phyloP scores from a whole-genome alignment of 1,139 yeast species.

The Geotrichum australiense region DNA sequence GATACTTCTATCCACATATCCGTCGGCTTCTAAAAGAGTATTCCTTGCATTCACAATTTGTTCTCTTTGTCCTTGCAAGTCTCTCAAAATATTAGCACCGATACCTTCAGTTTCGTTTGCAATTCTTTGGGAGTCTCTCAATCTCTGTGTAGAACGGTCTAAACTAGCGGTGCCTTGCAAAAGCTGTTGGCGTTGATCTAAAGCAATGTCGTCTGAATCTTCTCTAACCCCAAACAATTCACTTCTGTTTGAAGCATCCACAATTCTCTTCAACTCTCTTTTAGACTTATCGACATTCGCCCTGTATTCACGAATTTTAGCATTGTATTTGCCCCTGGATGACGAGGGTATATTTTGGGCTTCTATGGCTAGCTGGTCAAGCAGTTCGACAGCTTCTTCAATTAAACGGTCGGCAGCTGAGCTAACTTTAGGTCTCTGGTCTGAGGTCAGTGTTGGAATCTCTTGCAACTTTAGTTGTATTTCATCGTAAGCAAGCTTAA shows the following conservation, averaged over 20 bases:
- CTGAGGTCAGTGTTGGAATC: constrained; percentile 46
- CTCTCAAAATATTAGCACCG: constrained; percentile 86
- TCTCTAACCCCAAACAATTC: constrained; percentile 60
- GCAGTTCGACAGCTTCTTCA: constrained; percentile 71
- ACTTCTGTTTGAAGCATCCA: constrained; percentile 53
- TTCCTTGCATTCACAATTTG: constrained; percentile 80
- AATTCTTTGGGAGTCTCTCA: constrained; percentile 79
- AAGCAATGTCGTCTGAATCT: constrained; percentile 41
- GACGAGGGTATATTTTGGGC: constrained; percentile 73
- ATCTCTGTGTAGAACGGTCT: constrained; percentile 75
- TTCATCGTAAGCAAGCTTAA: constrained; percentile 63
- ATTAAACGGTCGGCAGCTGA: constrained; percentile 58
- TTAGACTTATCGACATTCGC: constrained; percentile 54
- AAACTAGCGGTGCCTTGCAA: constrained; percentile 72
- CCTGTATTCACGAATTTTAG: constrained; percentile 63
- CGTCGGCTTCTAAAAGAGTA: constrained; percentile 83
- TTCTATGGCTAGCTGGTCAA: constrained; percentile 76
- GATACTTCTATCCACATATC: constrained; percentile 83
- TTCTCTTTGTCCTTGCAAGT: constrained; percentile 87
- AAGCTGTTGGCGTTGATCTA: constrained; percentile 75
- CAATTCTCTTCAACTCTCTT: constrained; percentile 37
- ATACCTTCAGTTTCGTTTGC: constrained; percentile 90
- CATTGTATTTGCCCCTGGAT: constrained; percentile 59
- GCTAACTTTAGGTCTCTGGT: constrained; percentile 33
- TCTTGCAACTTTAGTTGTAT: constrained; percentile 60